A percentile compares a stretch with the other conserved stretches of the same genome.
phyloP scores from a whole-genome alignment of 805 yeast genomes.

The Ogataea philodendri region DNA sequence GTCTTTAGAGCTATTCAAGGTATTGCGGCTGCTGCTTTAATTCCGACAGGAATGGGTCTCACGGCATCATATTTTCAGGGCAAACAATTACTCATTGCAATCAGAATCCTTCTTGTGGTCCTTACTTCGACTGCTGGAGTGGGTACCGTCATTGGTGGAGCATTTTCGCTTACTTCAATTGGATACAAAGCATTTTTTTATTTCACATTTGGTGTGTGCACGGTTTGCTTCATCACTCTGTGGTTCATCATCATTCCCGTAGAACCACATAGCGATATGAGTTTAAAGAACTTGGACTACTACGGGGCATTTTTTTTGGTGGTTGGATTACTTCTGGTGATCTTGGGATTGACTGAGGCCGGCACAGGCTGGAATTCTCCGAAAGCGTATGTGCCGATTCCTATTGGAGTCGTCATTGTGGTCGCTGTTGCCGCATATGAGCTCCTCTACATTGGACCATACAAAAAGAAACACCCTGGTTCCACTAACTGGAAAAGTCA shows the following conservation, averaged over 20 bases:
- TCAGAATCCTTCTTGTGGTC: conserved; percentile 17
- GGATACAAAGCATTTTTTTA: conserved; percentile 42
- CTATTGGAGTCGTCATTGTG: conserved; percentile 38
- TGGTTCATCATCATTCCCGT: conserved; percentile 30
- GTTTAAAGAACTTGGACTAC: conserved; percentile 12
- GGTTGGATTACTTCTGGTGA: conserved; percentile 38
- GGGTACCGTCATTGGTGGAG: conserved; percentile 45
- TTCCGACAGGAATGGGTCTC: conserved; percentile 33
- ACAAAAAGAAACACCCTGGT: conserved; percentile 5
- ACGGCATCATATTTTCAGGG: conserved; percentile 27
- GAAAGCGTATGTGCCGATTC: conserved; percentile 40
- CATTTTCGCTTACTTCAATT: conserved; percentile 35
- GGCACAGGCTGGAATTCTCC: conserved; percentile 43
- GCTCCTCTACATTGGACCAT: conserved; percentile 18
- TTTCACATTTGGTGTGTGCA: conserved; percentile 34
- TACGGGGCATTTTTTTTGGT: conserved; percentile 28
- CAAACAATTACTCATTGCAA: conserved; percentile 14
- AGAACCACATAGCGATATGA: conserved; percentile 21
- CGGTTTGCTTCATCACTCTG: conserved; percentile 21
- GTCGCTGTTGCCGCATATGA: conserved; percentile 34
- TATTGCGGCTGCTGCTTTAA: conserved; percentile 39
- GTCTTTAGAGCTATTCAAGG: conserved; percentile 47
- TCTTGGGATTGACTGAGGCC: conserved; percentile 46
- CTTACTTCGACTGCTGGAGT: conserved; percentile 35
- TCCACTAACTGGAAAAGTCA: conserved; percentile 16